Percentiles rank a stretch among this genome's conserved stretches.
phyloP scores from a whole-genome alignment of 768 basidiomycete genomes.

The Psilocybe azurescens region DNA sequence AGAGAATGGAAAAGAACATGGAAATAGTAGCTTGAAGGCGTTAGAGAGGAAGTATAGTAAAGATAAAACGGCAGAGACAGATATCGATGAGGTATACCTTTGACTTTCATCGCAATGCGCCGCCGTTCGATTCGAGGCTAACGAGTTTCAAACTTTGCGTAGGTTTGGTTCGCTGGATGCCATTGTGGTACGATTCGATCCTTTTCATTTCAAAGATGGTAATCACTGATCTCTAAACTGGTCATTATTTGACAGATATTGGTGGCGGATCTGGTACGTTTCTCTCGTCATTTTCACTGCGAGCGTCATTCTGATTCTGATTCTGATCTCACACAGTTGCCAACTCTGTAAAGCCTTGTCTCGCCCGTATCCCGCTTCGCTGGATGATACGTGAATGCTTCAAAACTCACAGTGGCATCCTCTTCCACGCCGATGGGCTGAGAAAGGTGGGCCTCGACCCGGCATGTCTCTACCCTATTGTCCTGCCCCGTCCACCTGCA shows the following conservation, averaged over 20 bases:
- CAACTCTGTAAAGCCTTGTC: slow-evolving; percentile 43
- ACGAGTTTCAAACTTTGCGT: neutral
- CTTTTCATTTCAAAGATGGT: neutral
- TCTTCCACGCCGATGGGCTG: slow-evolving; percentile 55
- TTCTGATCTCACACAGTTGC: slow-evolving; percentile 25
- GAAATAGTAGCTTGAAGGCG: slow-evolving; percentile 16
- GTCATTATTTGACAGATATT: slow-evolving; percentile 41
- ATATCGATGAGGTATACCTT: slow-evolving; percentile 55
- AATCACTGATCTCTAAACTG: no score
- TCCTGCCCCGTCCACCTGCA: slow-evolving; percentile 45
- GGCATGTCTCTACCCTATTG: slow-evolving; percentile 38
- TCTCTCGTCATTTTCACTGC: neutral
- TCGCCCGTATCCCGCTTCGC: slow-evolving; percentile 57
- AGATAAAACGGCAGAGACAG: slow-evolving; percentile 27
- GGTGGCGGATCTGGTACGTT: slow-evolving; percentile 54
- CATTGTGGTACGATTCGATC: slow-evolving; percentile 43
- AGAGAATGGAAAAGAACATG: neutral
- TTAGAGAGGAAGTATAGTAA: slow-evolving; percentile 35
- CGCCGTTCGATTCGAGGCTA: neutral
- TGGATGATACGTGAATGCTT: slow-evolving; percentile 80
- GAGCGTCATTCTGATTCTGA: neutral
- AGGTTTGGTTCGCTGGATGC: slow-evolving; percentile 45
- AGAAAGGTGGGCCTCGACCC: slow-evolving; percentile 44
- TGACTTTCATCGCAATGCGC: no score
- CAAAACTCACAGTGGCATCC: slow-evolving; percentile 58